A percentile compares a stretch with the other conserved stretches of the same genome.
Evolutionary conservation across 1,284 basidiomycete species (phyloP).

Genomic region (Ceratobasidium sp.): DNA sequence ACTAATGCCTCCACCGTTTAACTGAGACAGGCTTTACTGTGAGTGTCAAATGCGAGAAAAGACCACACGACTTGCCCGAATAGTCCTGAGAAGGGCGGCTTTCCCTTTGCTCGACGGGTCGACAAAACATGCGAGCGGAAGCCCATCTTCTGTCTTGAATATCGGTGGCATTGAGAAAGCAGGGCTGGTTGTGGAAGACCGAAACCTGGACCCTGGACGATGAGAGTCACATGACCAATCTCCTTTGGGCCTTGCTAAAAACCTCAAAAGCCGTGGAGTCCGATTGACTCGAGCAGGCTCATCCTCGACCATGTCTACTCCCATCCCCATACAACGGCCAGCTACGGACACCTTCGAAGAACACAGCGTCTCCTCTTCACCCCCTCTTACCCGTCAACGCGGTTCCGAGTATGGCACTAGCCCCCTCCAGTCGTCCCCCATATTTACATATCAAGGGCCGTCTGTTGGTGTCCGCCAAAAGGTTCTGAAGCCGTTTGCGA

Average conservation of each 20-base stretch:
- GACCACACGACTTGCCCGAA: constrained; percentile 20
- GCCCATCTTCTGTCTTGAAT: constrained; percentile 29
- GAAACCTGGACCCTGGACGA: background rate
- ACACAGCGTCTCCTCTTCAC: constrained; percentile 25
- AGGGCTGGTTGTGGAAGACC: background rate
- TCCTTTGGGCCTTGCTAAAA: constrained; percentile 19
- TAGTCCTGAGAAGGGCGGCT: constrained; percentile 2
- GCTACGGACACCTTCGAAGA: constrained; percentile 8
- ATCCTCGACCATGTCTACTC: constrained; percentile 36
- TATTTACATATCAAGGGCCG: background rate
- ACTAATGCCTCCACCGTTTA: constrained; percentile 27
- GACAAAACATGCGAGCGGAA: constrained; percentile 25
- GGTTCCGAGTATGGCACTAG: constrained; percentile 27
- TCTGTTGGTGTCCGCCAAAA: constrained; percentile 54
- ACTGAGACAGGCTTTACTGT: background rate
- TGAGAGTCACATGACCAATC: constrained; percentile 19
- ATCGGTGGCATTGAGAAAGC: constrained; percentile 19
- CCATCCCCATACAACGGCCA: constrained; percentile 33
- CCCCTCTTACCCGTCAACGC: constrained; percentile 21
- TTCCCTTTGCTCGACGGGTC: constrained; percentile 12
- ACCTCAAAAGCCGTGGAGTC: constrained; percentile 44
- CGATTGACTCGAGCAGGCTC: constrained; percentile 42
- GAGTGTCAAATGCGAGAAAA: background rate
- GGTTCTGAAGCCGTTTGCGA: constrained; percentile 79
- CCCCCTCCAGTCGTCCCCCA: constrained; percentile 37